Conservation (phyloP, 1,284 basidiomycete species). For the Tilletia setariae region DNA sequence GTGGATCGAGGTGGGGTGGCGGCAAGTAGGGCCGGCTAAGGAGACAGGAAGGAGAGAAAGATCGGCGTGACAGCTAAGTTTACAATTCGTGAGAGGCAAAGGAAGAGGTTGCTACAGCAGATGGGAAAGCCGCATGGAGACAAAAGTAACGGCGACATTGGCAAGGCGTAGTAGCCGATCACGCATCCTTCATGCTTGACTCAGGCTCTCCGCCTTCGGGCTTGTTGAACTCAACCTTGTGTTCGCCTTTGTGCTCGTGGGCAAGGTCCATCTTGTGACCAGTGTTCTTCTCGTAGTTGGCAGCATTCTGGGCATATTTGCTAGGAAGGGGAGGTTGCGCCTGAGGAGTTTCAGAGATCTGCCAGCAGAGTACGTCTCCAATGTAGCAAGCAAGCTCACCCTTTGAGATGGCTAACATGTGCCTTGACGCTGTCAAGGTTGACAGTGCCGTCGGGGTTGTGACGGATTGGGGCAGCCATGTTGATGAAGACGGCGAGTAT, state of each 20-base stretch:
- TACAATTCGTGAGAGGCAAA: not conserved
- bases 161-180: not conserved
- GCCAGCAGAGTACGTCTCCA: not conserved
- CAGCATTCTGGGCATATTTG: conserved; percentile 10
- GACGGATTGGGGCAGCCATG: conserved; percentile 3
- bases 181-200: not conserved
- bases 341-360: not conserved
- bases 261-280: conserved; percentile 5
- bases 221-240: not conserved
- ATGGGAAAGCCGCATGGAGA: not conserved
- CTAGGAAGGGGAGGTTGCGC: not conserved
- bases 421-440: conserved; percentile 12
- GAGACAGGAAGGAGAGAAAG: too few relatives aligned
- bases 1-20: not conserved
- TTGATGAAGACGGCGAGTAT: not conserved
- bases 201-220: not conserved
- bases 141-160: not conserved
- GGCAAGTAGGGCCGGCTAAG: too few relatives aligned
- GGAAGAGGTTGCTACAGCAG: not conserved
- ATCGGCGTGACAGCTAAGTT: too few relatives aligned
- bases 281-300: conserved; percentile 11
- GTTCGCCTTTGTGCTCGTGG: not conserved
- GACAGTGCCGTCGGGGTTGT: not conserved
- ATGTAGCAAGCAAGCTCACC: not conserved
- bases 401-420: conserved; percentile 10